Evolutionary conservation across 163 green algal species (phyloP).

Genomic region (Chlorella variabilis): DNA sequence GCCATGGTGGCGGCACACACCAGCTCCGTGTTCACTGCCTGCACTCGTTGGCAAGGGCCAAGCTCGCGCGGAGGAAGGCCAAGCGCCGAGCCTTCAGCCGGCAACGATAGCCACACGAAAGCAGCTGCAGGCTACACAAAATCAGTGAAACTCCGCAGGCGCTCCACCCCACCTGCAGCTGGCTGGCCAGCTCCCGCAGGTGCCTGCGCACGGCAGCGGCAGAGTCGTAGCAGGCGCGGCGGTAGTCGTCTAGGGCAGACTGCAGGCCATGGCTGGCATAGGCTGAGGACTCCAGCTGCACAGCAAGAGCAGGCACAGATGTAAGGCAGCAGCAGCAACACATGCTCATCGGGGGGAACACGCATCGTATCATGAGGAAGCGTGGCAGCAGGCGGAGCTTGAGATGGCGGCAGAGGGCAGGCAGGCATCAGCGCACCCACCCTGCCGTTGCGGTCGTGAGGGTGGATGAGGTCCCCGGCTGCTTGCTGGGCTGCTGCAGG

Average conservation of each 20-base stretch:
- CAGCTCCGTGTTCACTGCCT: constrained; percentile 41
- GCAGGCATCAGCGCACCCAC: neutral
- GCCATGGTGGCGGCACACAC: constrained; percentile 48
- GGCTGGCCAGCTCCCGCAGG: constrained; percentile 45
- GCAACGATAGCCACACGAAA: no score
- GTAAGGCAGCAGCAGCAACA: neutral
- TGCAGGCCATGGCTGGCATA: constrained; percentile 45
- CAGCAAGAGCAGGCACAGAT: neutral
- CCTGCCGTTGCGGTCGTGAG: constrained; percentile 57
- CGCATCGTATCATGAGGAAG: no score
- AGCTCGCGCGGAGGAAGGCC: no score
- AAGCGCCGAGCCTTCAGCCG: no score
- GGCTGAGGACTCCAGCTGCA: constrained; percentile 36
- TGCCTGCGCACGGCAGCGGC: constrained; percentile 37
- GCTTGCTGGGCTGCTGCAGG: neutral
- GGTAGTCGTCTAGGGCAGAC: constrained; percentile 53
- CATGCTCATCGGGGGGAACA: neutral
- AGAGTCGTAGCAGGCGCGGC: constrained; percentile 45
- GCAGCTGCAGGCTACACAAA: no score
- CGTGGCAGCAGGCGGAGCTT: neutral
- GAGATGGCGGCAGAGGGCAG: neutral
- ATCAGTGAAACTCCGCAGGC: no score
- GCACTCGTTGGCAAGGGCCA: neutral
- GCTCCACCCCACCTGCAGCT: constrained; percentile 35
- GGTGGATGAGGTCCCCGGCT: constrained; percentile 43